Conservation (phyloP, 139 green algal species). For the Mesotaenium endlicherianum region DNA sequence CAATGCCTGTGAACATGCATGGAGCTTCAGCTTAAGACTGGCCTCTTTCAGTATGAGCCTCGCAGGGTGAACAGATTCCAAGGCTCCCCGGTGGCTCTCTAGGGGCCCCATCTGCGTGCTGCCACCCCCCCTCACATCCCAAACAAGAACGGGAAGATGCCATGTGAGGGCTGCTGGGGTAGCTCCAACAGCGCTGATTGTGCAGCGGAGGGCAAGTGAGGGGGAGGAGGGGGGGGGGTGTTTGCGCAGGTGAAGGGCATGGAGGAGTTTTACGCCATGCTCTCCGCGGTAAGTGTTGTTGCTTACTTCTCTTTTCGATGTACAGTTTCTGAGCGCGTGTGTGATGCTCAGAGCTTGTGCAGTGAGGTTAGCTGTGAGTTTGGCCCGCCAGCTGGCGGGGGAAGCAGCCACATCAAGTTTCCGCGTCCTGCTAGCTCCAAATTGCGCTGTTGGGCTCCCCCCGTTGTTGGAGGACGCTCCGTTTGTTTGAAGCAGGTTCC, state of each 20-base stretch:
- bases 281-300: conserved; percentile 65
- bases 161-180: not conserved
- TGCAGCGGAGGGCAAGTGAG: not conserved
- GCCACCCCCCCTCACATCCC: not conserved
- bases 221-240: not conserved
- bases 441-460: too few species aligned
- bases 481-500: too few species aligned
- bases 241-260: conserved; percentile 47
- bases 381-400: not conserved
- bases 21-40: too few species aligned
- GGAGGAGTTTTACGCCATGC: conserved; percentile 82
- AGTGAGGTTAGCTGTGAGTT: not conserved
- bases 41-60: too few species aligned
- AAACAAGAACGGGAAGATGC: not conserved
- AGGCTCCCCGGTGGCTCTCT: not conserved
- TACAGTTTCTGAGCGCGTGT: not conserved
- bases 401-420: not conserved
- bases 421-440: too few species aligned
- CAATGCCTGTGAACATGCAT: too few species aligned
- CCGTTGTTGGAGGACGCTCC: too few species aligned
- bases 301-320: not conserved
- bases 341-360: not conserved
- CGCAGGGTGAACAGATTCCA: too few species aligned
- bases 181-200: not conserved
- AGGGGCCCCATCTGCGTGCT: too few species aligned